phyloP scores from a whole-genome alignment of 176 grass and related monocot genomes.

The Paspalum notatum region DNA sequence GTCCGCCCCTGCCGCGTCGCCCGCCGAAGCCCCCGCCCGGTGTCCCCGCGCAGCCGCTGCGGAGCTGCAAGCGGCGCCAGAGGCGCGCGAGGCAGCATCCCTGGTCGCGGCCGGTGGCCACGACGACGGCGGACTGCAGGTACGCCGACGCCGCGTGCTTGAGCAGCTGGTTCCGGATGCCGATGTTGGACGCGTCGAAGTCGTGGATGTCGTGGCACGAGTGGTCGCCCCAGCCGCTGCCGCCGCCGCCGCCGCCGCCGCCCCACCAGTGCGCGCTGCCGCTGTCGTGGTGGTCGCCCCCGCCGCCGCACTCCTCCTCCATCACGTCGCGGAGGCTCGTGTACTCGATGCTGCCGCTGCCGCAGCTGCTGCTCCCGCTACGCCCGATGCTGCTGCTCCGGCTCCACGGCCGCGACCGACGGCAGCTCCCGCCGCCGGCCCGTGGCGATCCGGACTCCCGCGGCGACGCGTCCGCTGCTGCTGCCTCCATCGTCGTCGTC shows the following conservation, averaged over 20 bases:
- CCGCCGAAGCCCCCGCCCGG: background rate
- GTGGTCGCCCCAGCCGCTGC: conserved; percentile 29
- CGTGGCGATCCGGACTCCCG: conserved; percentile 40
- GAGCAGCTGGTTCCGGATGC: conserved; percentile 71
- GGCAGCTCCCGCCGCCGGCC: background rate
- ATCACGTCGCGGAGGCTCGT: conserved; percentile 85
- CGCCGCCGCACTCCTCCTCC: conserved; percentile 16
- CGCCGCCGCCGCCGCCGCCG: background rate
- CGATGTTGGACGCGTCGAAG: conserved; percentile 62
- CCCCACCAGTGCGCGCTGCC: background rate
- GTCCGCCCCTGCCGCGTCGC: background rate
- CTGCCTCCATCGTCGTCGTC: conserved; percentile 40
- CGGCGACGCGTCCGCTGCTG: conserved; percentile 15
- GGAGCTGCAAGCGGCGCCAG: conserved; percentile 38
- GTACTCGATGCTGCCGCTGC: conserved; percentile 47
- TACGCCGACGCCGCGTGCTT: conserved; percentile 88
- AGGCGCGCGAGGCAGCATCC: conserved; percentile 54
- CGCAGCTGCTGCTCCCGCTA: background rate
- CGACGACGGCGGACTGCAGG: conserved; percentile 68
- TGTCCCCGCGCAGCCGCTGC: background rate
- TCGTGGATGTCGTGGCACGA: conserved; percentile 41
- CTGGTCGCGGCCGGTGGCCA: conserved; percentile 28
- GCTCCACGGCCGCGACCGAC: conserved; percentile 31
- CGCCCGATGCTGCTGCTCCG: conserved; percentile 38
- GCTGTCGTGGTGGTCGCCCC: background rate